phyloP scores from a whole-genome alignment of 176 grass and related monocot species.

The Paspalum notatum region DNA sequence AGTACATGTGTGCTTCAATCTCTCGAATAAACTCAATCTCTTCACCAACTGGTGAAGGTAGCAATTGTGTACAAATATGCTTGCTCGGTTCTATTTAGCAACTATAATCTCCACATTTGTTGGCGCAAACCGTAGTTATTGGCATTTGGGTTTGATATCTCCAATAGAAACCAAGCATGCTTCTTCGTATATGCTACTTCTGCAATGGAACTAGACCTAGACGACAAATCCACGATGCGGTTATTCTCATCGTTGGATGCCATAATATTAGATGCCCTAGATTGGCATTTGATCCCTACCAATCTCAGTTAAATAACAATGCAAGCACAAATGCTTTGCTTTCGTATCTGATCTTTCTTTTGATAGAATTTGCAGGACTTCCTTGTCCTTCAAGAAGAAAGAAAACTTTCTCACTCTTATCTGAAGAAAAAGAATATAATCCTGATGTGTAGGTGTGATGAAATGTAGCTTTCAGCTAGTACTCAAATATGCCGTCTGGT shows the following conservation, averaged over 20 bases:
- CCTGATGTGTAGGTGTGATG: background rate
- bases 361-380: conserved; percentile 19
- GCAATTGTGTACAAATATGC: conserved; percentile 13
- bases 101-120: conserved; percentile 4
- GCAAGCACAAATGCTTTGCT: conserved; percentile 34
- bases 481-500: conserved; percentile 39
- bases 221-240: conserved; percentile 16
- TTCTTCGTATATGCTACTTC: background rate
- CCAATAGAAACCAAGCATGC: conserved; percentile 1
- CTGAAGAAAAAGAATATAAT: conserved; percentile 27
- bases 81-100: background rate
- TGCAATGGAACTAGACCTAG: background rate
- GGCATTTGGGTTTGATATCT: background rate
- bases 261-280: conserved; percentile 17
- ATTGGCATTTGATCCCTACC: conserved; percentile 43
- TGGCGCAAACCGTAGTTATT: background rate
- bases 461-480: conserved; percentile 41
- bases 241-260: conserved; percentile 23
- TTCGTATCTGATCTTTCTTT: conserved; percentile 22
- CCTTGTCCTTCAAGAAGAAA: conserved; percentile 12
- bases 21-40: conserved; percentile 21
- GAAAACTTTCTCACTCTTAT: conserved; percentile 31
- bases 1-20: background rate
- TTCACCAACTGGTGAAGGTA: conserved; percentile 20
- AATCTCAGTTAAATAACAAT: conserved; percentile 38